Conservation (phyloP, 768 basidiomycete genomes). For the Termitomyces sp. region DNA sequence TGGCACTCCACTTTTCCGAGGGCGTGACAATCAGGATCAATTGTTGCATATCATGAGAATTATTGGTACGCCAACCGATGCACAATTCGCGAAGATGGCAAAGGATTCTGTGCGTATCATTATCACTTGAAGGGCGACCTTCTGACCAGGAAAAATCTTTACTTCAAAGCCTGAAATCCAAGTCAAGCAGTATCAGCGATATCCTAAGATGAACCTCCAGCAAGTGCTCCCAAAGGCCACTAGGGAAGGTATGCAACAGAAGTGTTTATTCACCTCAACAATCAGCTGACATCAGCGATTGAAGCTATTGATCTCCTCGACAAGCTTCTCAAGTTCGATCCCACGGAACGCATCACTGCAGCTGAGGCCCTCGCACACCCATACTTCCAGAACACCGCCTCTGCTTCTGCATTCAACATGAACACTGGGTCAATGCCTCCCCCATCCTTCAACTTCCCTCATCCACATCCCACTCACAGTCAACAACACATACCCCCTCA, state of each 20-base stretch:
- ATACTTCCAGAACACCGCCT: conserved; percentile 71
- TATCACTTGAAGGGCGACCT: not conserved
- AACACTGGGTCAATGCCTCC: conserved; percentile 61
- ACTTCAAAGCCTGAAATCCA: conserved; percentile 72
- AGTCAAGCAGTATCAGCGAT: conserved; percentile 82
- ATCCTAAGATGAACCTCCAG: conserved; percentile 77
- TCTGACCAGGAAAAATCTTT: conserved; percentile 5
- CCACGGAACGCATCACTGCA: conserved; percentile 86
- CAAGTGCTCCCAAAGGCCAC: conserved; percentile 86
- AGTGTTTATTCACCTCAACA: not conserved
- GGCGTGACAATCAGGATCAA: conserved; percentile 96
- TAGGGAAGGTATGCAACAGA: conserved; percentile 55
- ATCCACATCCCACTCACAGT: conserved; percentile 55
- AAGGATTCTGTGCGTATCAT: conserved; percentile 73
- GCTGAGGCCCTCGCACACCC: conserved; percentile 89
- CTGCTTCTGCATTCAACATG: conserved; percentile 38
- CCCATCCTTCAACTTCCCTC: conserved; percentile 66
- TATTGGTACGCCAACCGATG: conserved; percentile 91
- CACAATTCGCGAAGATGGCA: conserved; percentile 82
- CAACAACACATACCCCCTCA: conserved; percentile 36
- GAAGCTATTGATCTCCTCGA: conserved; percentile 92
- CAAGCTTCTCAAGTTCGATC: conserved; percentile 93
- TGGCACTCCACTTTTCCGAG: conserved; percentile 94
- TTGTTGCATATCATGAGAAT: conserved; percentile 97
- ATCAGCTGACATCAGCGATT: conserved; percentile 1